Base-by-base conservation (phyloP, 1,284 basidiomycete species). In the Papiliotrema laurentii region DNA sequence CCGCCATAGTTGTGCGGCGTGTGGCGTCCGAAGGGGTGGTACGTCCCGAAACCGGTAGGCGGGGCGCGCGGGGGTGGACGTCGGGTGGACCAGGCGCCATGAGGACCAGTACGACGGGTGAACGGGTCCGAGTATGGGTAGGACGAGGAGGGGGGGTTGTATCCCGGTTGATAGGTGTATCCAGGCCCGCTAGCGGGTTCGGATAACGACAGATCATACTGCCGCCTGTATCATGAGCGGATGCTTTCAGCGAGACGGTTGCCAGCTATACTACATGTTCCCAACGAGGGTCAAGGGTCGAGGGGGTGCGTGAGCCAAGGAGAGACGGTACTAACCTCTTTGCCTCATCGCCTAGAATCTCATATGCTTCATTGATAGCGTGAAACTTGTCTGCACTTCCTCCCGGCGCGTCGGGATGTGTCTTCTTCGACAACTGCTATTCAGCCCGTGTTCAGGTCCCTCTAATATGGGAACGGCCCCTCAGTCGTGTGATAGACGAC, bases 371-470 rank as follows among this genome's bases (percentile, higher is more conserved):
- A 48, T 69, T 70, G 47, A 74, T 69, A 42, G 64, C 59, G 47
- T 71, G 65, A 47, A 74, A 74, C 36, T 58, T 57, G 5, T 56
- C 55, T 30, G 62, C 49, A 43, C 63, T 58, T 5, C 72, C 72
- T 5, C 64, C 64, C 30, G 66, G 61, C 2, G 65, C 54, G 61
- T 76, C 75, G 4, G 75, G 75, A 56, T 76, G 75, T 47, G 66
- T 62, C 50, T 72, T 69, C 52, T 75, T 75, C 18, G 72, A 74
- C 22, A 76, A 53, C 75, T 76, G 45, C 19, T 18, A 13, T 14
- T 19, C 9, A 33, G 30, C n/a, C 30, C 30, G n/a, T 9, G 30
- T 33, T n/a, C 13, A 2, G n/a, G n/a, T n/a, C n/a, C n/a, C n/a
- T n/a, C n/a, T n/a, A 16, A 24, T 13, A 4, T 18, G 6, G 3